Base-by-base conservation (phyloP, 2,329 filamentous ascomycete species). In the Kalmusia sp. region DNA sequence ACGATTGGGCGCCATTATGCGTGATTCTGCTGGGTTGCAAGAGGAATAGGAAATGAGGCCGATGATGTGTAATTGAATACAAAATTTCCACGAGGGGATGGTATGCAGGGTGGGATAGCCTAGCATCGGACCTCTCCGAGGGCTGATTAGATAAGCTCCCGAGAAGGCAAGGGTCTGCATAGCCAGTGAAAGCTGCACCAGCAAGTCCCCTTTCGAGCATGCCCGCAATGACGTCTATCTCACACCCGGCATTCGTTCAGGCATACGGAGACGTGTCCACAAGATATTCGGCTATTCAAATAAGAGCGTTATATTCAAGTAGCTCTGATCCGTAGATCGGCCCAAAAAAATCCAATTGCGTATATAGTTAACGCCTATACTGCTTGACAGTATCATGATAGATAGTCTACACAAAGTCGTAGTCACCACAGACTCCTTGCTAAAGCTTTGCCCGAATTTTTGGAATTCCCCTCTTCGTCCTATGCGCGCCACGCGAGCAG, bases 1-100 rank as follows among this genome's bases (percentile, higher is more conserved):
- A 67, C 89, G 78, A 41, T 76, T 76, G 3, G 76, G 73, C 2
- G 75, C 69, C 77, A 80, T 80, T 11, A 45, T 71, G 25, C 51
- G 30, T 38, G 6, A 22, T 34, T 41, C 44, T 30, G 28, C 39
- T 39, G 39, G 30, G 1, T 40, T n/a, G n/a, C n/a, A n/a, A n/a
- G n/a, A n/a, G n/a, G 11, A 39, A 11, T 9, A 4, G 27, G 27
- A 28, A n/a, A n/a, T n/a, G n/a, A n/a, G n/a, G n/a, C n/a, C n/a
- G n/a, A n/a, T n/a, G n/a, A n/a, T n/a, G n/a, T n/a, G n/a, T n/a
- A n/a, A n/a, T n/a, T n/a, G n/a, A n/a, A n/a, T n/a, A n/a, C n/a
- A n/a, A n/a, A n/a, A n/a, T n/a, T n/a, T n/a, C n/a, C 14, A 27
- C 15, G 11, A 8, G 11, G 11, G 38, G 14, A 41, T 24, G 19